These are phyloP conservation scores for Mycena amicta DNA, from an alignment of 768 basidiomycete genomes.

Conservation along the genomic window DNA sequence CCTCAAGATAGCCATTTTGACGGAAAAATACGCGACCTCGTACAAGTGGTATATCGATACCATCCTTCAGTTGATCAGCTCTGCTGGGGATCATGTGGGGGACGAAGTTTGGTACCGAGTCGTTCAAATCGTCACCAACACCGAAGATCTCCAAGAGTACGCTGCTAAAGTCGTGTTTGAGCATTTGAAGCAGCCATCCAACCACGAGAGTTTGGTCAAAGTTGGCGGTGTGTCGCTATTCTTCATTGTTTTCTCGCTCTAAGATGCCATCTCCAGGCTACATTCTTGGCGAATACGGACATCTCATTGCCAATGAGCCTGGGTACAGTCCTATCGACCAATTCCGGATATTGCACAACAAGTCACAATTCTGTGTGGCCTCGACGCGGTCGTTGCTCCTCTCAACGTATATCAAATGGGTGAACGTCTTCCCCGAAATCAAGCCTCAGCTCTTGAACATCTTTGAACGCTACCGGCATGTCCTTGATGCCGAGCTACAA, in stretches of 20 bases:
- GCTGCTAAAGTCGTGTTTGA: constrained; percentile 92
- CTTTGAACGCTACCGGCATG: constrained; percentile 96
- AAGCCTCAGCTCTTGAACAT: constrained; percentile 91
- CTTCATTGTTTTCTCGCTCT: too few species aligned
- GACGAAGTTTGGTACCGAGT: constrained; percentile 99
- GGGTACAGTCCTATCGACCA: constrained; percentile 95
- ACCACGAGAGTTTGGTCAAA: constrained; percentile 94
- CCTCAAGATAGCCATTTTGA: constrained; percentile 95
- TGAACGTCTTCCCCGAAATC: constrained; percentile 99
- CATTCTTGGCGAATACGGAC: constrained; percentile 97
- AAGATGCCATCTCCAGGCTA: constrained; percentile 59
- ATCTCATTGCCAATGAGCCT: constrained; percentile 92
- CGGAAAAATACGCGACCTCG: constrained; percentile 97
- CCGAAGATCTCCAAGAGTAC: constrained; percentile 95
- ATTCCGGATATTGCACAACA: constrained; percentile 89
- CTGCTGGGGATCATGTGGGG: constrained; percentile 97
- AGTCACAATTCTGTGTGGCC: constrained; percentile 92
- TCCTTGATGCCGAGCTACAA: constrained; percentile 95
- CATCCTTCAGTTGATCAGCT: constrained; percentile 91
- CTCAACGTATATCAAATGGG: constrained; percentile 99
- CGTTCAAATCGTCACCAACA: constrained; percentile 97
- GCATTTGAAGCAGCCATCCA: constrained; percentile 80
- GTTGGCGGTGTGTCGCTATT: constrained; percentile 75
- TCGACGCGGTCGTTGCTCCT: constrained; percentile 89
- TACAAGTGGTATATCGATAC: constrained; percentile 99